Evolutionary conservation across 768 basidiomycete species (phyloP), one percentile per base, ranked within the genome.

Genomic region (Termitomyces sp.): DNA sequence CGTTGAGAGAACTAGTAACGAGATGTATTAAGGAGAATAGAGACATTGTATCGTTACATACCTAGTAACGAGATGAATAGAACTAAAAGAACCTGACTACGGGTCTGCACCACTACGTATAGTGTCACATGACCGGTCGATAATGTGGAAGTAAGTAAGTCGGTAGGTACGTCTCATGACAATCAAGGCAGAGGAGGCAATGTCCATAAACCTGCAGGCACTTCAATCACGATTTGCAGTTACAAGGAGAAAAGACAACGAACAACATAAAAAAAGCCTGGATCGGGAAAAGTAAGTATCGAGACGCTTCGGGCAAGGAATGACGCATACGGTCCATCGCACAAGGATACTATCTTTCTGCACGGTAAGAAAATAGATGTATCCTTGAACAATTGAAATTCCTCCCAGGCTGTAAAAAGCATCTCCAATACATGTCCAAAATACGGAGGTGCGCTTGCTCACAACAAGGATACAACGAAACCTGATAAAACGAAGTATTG

Each of bases 361-460:
- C 24, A 60, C 62, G 42, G 63, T 63, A 6, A 71, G 67, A 54
- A 77, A 77, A 62, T 76, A 77, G 13, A 73, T 64, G 48, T 75
- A 76, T 6, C 73, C 75, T 60, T 78, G 77, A 36, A 77, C 65
- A 28, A 76, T 67, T 5, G 71, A 74, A 45, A 77, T 75, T 20
- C 77, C 77, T 14, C 69, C 70, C 6, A 77, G 63, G 32, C 76
- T 78, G 51, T 12, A 3, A 18, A 24, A 42, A 22, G 12, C n/a
- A 22, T 18, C 45, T 38, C 18, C 28, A 51, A 8, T 14, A 18
- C 28, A 28, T 40, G 47, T 18, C 16, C 6, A 43, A 38, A n/a
- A 35, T 16, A 44, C 59, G 22, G 20, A 7, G 0, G 12, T 8
- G 18, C n/a, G 0, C 9, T 38, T 50, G 35, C 53, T 62, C 59